Evolutionary conservation across 2,329 filamentous ascomycete genomes (phyloP).

Genomic region (Mariannaea elegans): DNA sequence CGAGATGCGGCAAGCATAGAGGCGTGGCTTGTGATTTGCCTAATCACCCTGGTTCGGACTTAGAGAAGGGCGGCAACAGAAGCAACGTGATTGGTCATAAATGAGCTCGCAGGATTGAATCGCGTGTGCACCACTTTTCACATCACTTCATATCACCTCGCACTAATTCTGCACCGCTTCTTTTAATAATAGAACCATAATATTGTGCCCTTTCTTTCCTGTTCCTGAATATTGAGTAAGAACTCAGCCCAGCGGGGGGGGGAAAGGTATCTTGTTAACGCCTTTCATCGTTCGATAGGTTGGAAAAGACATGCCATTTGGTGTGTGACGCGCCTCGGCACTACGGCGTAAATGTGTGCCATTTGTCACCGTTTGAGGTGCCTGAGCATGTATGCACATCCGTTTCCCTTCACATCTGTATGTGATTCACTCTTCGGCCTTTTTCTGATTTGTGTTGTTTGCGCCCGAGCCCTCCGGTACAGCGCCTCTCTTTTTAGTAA

Average conservation of each 20-base stretch:
- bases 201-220: not conserved
- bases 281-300: conserved; percentile 15
- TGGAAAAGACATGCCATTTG: conserved; percentile 17
- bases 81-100: conserved; percentile 29
- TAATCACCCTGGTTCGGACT: conserved; percentile 24
- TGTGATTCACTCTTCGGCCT: not conserved
- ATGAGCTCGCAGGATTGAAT: not conserved
- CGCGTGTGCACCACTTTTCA: conserved; percentile 3
- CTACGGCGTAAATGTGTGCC: not conserved
- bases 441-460: no score
- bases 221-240: not conserved
- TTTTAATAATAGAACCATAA: not conserved
- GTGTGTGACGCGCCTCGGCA: not conserved
- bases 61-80: conserved; percentile 37
- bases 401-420: not conserved
- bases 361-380: conserved; percentile 15
- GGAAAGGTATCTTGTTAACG: conserved; percentile 8
- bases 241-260: not conserved
- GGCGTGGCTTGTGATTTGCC: conserved; percentile 32
- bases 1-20: conserved; percentile 15
- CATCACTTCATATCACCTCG: not conserved
- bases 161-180: conserved; percentile 10
- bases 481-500: no score
- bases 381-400: not conserved
- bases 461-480: no score